These are phyloP conservation scores for Deakozyma indianensis DNA, from an alignment of 805 yeast species.

Conservation along the genomic window DNA sequence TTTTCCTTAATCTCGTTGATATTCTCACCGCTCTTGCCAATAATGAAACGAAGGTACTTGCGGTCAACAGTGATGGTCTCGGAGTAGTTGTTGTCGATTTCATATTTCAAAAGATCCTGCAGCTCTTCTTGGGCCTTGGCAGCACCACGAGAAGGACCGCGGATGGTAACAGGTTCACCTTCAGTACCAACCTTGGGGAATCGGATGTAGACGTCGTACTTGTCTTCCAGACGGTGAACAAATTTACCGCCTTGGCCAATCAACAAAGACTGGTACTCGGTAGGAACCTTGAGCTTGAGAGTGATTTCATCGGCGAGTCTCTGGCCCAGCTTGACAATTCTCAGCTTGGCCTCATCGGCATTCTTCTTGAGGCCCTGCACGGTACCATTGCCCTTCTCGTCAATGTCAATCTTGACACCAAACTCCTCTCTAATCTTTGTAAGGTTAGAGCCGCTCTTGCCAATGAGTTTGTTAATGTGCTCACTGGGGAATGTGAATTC, in stretches of 20 bases:
- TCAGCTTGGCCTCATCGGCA: constrained; percentile 55
- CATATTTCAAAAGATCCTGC: constrained; percentile 69
- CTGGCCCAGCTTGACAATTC: constrained; percentile 44
- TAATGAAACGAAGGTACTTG: constrained; percentile 66
- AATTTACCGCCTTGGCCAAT: constrained; percentile 76
- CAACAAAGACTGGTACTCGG: constrained; percentile 61
- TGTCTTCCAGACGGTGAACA: constrained; percentile 73
- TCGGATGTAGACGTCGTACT: constrained; percentile 66
- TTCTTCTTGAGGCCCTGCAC: constrained; percentile 69
- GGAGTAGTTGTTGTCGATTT: constrained; percentile 68
- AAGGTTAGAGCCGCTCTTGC: constrained; percentile 72
- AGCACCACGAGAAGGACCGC: constrained; percentile 70
- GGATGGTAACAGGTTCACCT: constrained; percentile 7
- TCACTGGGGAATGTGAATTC: constrained; percentile 48
- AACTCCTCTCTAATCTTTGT: constrained; percentile 55
- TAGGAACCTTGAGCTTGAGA: constrained; percentile 53
- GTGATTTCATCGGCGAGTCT: constrained; percentile 73
- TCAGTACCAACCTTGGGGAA: constrained; percentile 38
- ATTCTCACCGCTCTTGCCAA: constrained; percentile 79
- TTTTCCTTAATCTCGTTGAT: constrained; percentile 68
- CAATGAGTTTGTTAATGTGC: constrained; percentile 69
- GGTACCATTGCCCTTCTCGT: constrained; percentile 39
- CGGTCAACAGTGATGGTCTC: constrained; percentile 52
- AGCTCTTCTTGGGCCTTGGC: constrained; percentile 23
- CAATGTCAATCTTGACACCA: constrained; percentile 64